These are phyloP conservation scores for Elaphomyces granulatus DNA, from an alignment of 495 filamentous ascomycete genomes.

Conservation along the genomic window DNA sequence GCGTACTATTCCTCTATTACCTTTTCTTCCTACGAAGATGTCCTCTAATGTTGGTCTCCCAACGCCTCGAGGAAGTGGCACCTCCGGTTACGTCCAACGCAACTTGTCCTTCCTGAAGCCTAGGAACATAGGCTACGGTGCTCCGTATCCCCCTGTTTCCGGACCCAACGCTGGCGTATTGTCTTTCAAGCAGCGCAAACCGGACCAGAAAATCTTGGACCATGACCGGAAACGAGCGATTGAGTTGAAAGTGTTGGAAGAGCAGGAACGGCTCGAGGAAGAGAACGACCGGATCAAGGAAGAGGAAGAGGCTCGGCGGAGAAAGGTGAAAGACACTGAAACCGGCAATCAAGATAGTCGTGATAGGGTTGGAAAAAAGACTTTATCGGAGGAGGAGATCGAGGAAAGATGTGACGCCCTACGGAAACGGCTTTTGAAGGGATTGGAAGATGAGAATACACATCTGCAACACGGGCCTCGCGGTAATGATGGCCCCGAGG, in stretches of 20 bases:
- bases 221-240: constrained; percentile 82
- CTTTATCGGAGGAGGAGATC: constrained; percentile 24
- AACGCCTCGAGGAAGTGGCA: constrained; percentile 88
- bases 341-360: background rate
- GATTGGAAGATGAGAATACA: constrained; percentile 18
- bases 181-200: constrained; percentile 68
- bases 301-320: constrained; percentile 5
- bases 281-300: constrained; percentile 42
- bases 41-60: constrained; percentile 95
- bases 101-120: constrained; percentile 79
- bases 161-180: constrained; percentile 22
- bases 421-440: constrained; percentile 16
- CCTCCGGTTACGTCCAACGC: constrained; percentile 92
- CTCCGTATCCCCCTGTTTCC: constrained; percentile 37
- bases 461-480: background rate
- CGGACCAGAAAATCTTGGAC: constrained; percentile 82
- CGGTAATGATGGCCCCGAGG: background rate
- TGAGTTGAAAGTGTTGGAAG: constrained; percentile 83
- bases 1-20: no score
- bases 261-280: constrained; percentile 80
- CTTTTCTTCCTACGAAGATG: constrained; percentile 47
- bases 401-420: constrained; percentile 24
- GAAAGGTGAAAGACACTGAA: constrained; percentile 5
- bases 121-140: constrained; percentile 40
- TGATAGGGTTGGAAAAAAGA: constrained; percentile 25